Evolutionary conservation across 2,329 filamentous ascomycete species (phyloP), one percentile per base, ranked within the genome.

Genomic region (Emmonsiellopsis sp.): DNA sequence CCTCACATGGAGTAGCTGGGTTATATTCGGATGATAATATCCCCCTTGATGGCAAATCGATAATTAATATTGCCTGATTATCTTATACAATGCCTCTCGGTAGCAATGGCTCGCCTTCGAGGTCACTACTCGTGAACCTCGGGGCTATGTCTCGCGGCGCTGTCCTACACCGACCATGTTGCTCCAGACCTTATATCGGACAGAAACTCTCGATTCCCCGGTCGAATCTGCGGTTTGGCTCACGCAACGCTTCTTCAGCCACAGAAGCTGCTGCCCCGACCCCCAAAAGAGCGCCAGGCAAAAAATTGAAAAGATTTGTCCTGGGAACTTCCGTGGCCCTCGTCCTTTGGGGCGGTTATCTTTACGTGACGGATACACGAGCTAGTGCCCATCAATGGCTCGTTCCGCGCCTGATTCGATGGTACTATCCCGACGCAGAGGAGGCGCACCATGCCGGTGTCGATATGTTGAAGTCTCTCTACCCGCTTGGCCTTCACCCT

Each of bases 401-500:
- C 32, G 75, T 85, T 11, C 84, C 75, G 40, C 73, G 72, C 43
- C 56, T 73, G 46, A 63, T 77, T 7, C 60, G 73, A 34, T 56
- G 64, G 55, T 44, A 75, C 6, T 75, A 69, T 54, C 68, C 68
- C 3, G 74, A 77, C 62, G 73, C 74, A 10, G 93, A 98, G 70
- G 89, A 95, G 40, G 93, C 92, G n/a, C 93, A 98, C 68, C 85
- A 94, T 64, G 76, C 79, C 20, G 87, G 88, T 50, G 89, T 88
- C 2, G 73, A 78, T 38, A 76, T 82, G 6, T 74, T 98, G 64
- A 87, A 87, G 71, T 72, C 75, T 1, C 78, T 95, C 15, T 86
- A 93, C 71, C 76, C 78, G 45, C 79, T 92, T 52, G 84, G 85
- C 35, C 71, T 97, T 34, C 81, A 96, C 67, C 87, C 89, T 3